Conservation (phyloP, 305 asterid genomes). For the Fraxinus angustifolia region DNA sequence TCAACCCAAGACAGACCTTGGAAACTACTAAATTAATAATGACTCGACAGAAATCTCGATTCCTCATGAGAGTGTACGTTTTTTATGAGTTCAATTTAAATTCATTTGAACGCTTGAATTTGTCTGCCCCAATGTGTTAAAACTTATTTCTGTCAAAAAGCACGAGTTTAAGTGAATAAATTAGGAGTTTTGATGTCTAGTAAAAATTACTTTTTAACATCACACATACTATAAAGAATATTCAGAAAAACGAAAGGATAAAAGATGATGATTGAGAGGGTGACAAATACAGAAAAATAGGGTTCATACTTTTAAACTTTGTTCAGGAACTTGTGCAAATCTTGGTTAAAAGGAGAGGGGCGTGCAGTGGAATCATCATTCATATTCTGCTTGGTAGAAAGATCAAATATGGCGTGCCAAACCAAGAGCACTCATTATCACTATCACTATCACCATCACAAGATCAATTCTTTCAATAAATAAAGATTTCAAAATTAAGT, state of each 20-base stretch:
- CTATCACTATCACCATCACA: slow-evolving; percentile 26
- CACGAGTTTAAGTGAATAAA: not conserved
- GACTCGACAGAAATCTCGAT: not conserved
- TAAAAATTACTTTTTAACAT: not conserved
- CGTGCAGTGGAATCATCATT: slow-evolving; percentile 44
- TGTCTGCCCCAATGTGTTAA: not conserved
- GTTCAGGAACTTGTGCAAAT: slow-evolving; percentile 35
- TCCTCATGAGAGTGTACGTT: not conserved
- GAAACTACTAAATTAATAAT: too few species aligned
- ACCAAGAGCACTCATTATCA: slow-evolving; percentile 23
- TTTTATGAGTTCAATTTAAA: not conserved
- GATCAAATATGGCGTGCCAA: slow-evolving; percentile 43
- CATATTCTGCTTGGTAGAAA: slow-evolving; percentile 22
- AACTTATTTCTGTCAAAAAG: too few species aligned
- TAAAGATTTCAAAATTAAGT: not conserved
- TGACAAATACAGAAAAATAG: slow-evolving; percentile 31
- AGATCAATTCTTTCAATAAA: slow-evolving; percentile 28
- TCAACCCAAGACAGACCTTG: not conserved
- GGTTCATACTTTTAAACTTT: not conserved
- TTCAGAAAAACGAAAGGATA: not conserved
- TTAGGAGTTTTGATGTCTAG: not conserved
- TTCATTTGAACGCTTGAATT: not conserved
- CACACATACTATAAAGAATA: not conserved
- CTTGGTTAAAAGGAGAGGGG: slow-evolving; percentile 30
- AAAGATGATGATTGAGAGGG: slow-evolving; percentile 41